Base-by-base conservation (phyloP, 495 filamentous ascomycete genomes). In the Podospora sp. region DNA sequence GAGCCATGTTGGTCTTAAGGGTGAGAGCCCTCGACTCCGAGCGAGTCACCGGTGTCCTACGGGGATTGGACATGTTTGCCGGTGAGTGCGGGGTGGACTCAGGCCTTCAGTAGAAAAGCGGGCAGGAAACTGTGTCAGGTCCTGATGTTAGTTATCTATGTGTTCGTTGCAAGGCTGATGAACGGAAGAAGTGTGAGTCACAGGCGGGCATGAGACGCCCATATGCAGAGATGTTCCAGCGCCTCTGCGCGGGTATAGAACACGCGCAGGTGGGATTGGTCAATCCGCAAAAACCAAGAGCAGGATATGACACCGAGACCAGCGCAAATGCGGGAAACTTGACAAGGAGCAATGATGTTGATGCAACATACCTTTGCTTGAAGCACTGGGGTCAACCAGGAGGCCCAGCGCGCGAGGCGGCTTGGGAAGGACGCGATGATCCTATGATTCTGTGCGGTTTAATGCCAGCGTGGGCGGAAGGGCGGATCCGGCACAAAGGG, bases 41-140 rank as follows among this genome's bases (percentile, higher is more conserved):
- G 65, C 79, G 79, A 79, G 79, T 80, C 78, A 81, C 77, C 74
- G 79, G 76, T 61, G 80, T 80, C 76, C 82, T 79, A 71, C 82
- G 80, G 68, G 82, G 82, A 72, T 84, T 84, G 72, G 81, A 77
- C 82, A 83, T 83, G 79, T 79, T n/a, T 77, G 76, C 74, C 62
- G 69, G 71, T 65, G 66, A 65, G 63, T 66, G 74, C 67, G 73
- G 75, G 75, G 77, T 76, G 71, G 73, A 75, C 21, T 63, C 59
- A 62, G n/a, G 61, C 68, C 69, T 75, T 68, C 63, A 11, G 70
- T 63, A 69, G 55, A 65, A 35, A 60, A 63, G 51, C 46, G 57
- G 62, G 62, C 27, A 50, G 68, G 62, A 72, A 57, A 63, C 69
- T 78, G 69, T 63, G 51, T 68, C 65, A 40, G 46, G 65, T 72